Evolutionary conservation across 306 rosid species (phyloP), one percentile per base, ranked within the genome.

Genomic region (Sicyos edulis): DNA sequence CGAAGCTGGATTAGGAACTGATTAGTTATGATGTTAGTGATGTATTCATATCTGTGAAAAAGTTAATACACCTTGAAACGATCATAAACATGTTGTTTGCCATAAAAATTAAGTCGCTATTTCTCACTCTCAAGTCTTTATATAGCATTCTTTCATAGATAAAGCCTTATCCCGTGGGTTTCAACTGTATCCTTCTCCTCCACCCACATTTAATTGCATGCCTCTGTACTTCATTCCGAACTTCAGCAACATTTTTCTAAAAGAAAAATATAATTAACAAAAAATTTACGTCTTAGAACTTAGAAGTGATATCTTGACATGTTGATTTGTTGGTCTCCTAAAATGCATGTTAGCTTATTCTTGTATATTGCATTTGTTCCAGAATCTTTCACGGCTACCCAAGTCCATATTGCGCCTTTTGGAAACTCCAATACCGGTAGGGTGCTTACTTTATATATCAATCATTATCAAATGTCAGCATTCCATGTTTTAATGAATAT

Each of bases 341-440:
- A 24, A 16, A 69, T 51, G 8, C 21, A 6, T 47, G 20, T 24
- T 15, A 50, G 45, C 73, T 69, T 50, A 69, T 69, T 50, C 9
- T 50, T 16, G 55, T 51, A 51, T 24, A 4, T 69, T 50, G 4
- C 40, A 1, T 51, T 22, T 69, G 22, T 69, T 69, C 16, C 55
- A 69, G 73, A 50, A 69, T 26, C 73, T 69, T 51, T 69, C 73
- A 50, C 57, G 58, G 24, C 59, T 69, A 14, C 73, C 59, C 26
- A 69, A 49, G 73, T 69, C 73, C 59, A 49, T 69, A 69, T 26
- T 69, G 59, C 73, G 59, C 20, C 73, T 69, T 24, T n/a, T 69
- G 47, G 73, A 69, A 51, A 69, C 57, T 9, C 73, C 73, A 69
- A 69, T 69, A 15, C 73, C 73, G 73, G 73, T 69, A 69, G 74